Evolutionary conservation across 306 rosid species (phyloP).

Genomic region (Albizia julibrissin): DNA sequence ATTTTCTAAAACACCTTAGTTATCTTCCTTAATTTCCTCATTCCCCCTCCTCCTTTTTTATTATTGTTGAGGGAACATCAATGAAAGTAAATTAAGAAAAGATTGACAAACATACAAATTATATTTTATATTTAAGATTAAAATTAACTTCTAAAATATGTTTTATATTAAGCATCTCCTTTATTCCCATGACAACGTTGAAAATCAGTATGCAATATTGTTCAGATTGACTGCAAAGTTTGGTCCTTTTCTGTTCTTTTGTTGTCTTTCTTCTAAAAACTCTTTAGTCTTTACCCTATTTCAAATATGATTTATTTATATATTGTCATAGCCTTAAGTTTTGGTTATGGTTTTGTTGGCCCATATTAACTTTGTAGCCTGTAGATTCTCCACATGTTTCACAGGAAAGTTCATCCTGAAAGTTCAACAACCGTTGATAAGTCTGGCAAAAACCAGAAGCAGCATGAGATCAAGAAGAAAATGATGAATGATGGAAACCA

Average conservation of each 20-base stretch:
- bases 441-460: slow-evolving; percentile 48
- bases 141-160: too few relatives aligned
- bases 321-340: neutral
- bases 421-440: slow-evolving; percentile 40
- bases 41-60: too few relatives aligned
- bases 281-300: neutral
- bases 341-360: neutral
- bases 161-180: neutral
- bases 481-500: slow-evolving; percentile 40
- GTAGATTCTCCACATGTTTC: slow-evolving; percentile 90
- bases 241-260: neutral
- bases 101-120: too few relatives aligned
- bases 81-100: too few relatives aligned
- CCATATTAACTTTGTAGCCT: slow-evolving; percentile 1
- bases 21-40: too few relatives aligned
- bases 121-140: too few relatives aligned
- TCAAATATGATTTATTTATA: neutral
- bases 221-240: neutral
- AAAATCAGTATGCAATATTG: neutral
- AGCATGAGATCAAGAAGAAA: slow-evolving; percentile 57
- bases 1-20: too few relatives aligned
- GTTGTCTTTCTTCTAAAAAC: neutral
- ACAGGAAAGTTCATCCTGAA: slow-evolving; percentile 90
- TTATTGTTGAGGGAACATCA: too few relatives aligned
- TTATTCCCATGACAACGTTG: neutral